Base-by-base conservation (phyloP, 305 asterid species). In the Ajuga reptans region DNA sequence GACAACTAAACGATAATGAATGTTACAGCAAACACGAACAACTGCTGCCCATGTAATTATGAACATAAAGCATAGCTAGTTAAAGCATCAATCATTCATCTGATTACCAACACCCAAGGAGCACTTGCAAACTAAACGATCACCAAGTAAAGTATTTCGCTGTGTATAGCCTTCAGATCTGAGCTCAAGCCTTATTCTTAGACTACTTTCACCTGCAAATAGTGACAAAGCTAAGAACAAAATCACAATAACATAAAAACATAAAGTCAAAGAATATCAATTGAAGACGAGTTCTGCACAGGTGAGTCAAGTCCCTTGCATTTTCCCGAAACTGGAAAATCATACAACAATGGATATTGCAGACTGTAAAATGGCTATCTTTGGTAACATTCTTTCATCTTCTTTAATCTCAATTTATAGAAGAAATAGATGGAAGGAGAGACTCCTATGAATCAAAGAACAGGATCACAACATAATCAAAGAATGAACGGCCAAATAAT, bases 121-220 rank as follows among this genome's bases (percentile, higher is more conserved):
- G 41, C 45, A 6, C 56, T 27, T 47, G n/a, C 58, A 62, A 49
- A 74, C 27, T 53, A 66, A 61, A 9, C 57, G 68, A 55, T 56
- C 61, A 46, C 55, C 53, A 71, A 7, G 60, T 12, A 59, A 55
- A 60, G 4, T 33, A 49, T 66, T 73, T 69, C 56, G 33, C 5
- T 6, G 61, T 3, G 50, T 61, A 52, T 74, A 21, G 1, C 27
- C 27, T 75, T 1, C 77, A 49, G 64, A 57, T 64, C n/a, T n/a
- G 43, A 69, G 71, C 72, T 61, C 52, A 1, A 37, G 63, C 54
- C 72, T 66, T 57, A 50, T 58, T 62, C 72, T 73, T 71, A 60
- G 69, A 75, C 80, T 72, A 72, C 86, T 69, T 77, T 79, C 75
- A 77, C 72, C 86, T 82, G 82, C 71, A 79, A 73, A 71, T 60